phyloP scores from a whole-genome alignment of 768 basidiomycete species.

The Porpolomopsis calyptriformis region DNA sequence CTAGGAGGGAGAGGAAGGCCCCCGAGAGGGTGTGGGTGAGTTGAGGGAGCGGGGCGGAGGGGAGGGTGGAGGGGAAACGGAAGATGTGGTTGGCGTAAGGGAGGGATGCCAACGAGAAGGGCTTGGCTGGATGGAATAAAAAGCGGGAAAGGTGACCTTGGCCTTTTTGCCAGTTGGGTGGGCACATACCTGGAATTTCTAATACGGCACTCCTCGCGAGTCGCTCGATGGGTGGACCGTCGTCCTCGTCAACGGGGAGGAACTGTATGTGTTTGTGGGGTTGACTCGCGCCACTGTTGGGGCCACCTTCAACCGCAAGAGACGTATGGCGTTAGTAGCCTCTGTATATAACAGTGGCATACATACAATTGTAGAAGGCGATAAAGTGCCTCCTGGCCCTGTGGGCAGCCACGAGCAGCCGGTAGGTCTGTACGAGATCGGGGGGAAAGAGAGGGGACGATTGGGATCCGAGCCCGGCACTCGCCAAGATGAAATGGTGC shows the following conservation, averaged over 20 bases:
- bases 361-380: conserved; percentile 85
- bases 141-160: too few species aligned
- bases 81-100: conserved; percentile 77
- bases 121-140: conserved; percentile 52
- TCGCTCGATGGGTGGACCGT: conserved; percentile 69
- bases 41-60: conserved; percentile 27
- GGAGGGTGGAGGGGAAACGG: conserved; percentile 42
- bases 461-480: conserved; percentile 64
- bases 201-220: conserved; percentile 48
- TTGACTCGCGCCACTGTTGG: conserved; percentile 79
- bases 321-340: not conserved
- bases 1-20: conserved; percentile 64
- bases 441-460: conserved; percentile 67
- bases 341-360: not conserved
- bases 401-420: conserved; percentile 59
- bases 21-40: conserved; percentile 43
- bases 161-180: too few species aligned
- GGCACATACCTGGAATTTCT: conserved; percentile 42
- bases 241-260: conserved; percentile 46
- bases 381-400: conserved; percentile 51
- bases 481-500: conserved; percentile 78
- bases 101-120: conserved; percentile 56
- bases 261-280: conserved; percentile 89
- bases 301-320: conserved; percentile 44
- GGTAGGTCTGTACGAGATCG: conserved; percentile 70